phyloP scores from a whole-genome alignment of 768 basidiomycete species.

The Nidularia sp. region DNA sequence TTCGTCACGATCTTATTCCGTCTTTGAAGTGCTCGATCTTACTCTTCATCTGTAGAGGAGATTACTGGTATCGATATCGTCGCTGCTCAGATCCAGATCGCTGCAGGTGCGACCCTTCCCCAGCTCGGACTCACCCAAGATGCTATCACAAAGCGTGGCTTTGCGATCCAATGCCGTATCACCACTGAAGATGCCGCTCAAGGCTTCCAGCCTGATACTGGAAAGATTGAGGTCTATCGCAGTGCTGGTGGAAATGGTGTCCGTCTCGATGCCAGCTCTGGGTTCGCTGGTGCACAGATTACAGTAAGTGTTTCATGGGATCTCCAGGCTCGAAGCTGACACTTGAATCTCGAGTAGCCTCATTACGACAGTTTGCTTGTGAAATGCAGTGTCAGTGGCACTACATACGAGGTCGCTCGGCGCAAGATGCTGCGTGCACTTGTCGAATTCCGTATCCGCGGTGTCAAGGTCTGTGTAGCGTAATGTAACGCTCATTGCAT shows the following conservation, averaged over 20 bases:
- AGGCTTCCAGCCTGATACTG: conserved; percentile 96
- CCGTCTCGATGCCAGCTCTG: conserved; percentile 92
- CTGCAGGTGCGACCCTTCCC: conserved; percentile 94
- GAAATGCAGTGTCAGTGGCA: conserved; percentile 93
- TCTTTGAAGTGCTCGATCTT: conserved; percentile 5
- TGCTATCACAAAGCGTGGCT: conserved; percentile 92
- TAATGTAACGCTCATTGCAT: too few species aligned
- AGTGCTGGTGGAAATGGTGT: conserved; percentile 99
- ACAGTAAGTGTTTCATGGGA: conserved; percentile 51
- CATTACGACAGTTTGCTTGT: conserved; percentile 98
- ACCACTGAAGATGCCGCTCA: conserved; percentile 95
- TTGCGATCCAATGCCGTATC: conserved; percentile 97
- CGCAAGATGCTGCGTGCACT: conserved; percentile 99
- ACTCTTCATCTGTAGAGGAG: conserved; percentile 62
- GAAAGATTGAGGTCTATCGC: conserved; percentile 99
- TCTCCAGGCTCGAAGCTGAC: not conserved
- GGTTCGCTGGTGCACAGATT: conserved; percentile 98
- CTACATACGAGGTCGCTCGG: conserved; percentile 97
- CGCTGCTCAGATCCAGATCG: conserved; percentile 98
- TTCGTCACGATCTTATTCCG: conserved; percentile 19
- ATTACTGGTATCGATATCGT: conserved; percentile 99
- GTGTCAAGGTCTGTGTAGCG: conserved; percentile 73
- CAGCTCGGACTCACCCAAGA: conserved; percentile 96
- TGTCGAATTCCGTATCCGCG: conserved; percentile 99
- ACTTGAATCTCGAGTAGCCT: conserved; percentile 48